Percentiles rank a stretch among this genome's conserved stretches.
Evolutionary conservation across 2,329 filamentous ascomycete genomes (phyloP).

Genomic region (Fusarium keratoplasticum): DNA sequence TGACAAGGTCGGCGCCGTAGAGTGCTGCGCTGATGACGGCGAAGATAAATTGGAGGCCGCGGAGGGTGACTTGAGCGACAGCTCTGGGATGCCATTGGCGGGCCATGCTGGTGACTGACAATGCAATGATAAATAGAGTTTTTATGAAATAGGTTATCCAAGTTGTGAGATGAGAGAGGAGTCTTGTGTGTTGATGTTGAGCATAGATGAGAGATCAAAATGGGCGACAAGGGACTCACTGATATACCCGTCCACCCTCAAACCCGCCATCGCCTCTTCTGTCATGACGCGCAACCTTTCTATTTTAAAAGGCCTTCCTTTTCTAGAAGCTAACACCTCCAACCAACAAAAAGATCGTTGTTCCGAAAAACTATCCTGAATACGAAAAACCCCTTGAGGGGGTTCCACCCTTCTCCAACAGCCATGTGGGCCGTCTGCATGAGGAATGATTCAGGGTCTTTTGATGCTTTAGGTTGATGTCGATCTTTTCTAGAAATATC

Average conservation of each 20-base stretch:
- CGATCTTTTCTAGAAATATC: not conserved
- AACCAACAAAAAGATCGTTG: not conserved
- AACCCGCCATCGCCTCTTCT: no score
- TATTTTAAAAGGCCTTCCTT: not conserved
- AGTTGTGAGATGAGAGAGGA: not conserved
- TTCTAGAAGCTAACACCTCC: not conserved
- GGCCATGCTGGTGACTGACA: not conserved
- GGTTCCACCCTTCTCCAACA: not conserved
- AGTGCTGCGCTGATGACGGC: constrained; percentile 25
- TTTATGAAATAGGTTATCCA: not conserved
- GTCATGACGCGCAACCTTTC: not conserved
- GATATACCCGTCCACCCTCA: not conserved
- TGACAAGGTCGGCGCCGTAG: constrained; percentile 17
- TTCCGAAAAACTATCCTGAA: not conserved
- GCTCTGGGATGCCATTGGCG: constrained; percentile 19
- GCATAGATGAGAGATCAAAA: not conserved
- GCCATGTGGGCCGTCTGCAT: not conserved
- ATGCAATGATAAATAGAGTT: not conserved
- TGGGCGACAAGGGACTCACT: not conserved
- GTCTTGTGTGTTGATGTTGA: not conserved
- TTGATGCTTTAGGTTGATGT: not conserved
- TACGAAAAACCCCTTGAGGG: not conserved
- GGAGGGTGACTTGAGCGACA: constrained; percentile 16
- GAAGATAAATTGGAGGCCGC: constrained; percentile 19
- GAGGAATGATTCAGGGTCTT: not conserved